phyloP scores from a whole-genome alignment of 1,139 yeast species.

The Zygoascus meyerae region DNA sequence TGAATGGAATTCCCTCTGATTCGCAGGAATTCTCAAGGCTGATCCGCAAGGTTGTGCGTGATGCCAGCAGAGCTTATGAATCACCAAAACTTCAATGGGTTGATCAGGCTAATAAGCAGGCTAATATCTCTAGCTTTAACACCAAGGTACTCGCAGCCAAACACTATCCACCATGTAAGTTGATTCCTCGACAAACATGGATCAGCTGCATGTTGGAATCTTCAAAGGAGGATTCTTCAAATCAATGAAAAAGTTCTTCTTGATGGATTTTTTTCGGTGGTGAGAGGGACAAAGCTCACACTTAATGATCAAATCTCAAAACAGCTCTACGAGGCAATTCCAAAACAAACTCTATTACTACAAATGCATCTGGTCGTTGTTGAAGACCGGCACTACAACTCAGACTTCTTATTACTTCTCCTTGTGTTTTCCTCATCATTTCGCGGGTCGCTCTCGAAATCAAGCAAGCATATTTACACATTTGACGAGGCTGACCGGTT shows the following conservation, averaged over 20 bases:
- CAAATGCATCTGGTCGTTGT: conserved; percentile 35
- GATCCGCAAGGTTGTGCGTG: neutral
- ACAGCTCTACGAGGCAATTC: no score
- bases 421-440: neutral
- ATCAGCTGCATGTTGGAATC: neutral
- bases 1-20: conserved; percentile 6
- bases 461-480: conserved; percentile 7
- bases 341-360: conserved; percentile 29
- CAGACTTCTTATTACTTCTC: neutral
- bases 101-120: conserved; percentile 1
- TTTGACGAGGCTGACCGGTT: conserved; percentile 1
- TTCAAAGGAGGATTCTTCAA: neutral
- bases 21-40: neutral
- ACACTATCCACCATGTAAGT: neutral
- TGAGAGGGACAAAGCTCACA: no score
- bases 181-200: conserved; percentile 3
- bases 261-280: no score
- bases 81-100: conserved; percentile 2
- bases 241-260: no score
- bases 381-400: conserved; percentile 18
- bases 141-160: neutral
- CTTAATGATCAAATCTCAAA: no score
- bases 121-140: neutral
- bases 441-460: neutral
- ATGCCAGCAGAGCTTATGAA: neutral